Evolutionary conservation across 192 early-diverging fungal genomes (phyloP).

Genomic region (Entomortierella chlamydospora): DNA sequence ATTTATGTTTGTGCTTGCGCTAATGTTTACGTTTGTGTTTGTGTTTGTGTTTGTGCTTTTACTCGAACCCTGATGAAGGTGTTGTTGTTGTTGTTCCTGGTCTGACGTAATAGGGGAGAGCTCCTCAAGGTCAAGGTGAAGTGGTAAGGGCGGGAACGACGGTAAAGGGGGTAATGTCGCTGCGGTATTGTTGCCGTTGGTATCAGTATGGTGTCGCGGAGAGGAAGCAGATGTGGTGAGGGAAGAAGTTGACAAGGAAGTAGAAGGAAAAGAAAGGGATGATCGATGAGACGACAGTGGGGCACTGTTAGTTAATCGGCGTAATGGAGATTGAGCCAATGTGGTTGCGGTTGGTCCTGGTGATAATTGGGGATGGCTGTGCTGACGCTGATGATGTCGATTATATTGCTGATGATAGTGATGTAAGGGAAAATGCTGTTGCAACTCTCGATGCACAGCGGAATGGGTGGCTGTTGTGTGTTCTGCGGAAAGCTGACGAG

Average conservation of each 20-base stretch:
- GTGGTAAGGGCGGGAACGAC: slow-evolving; percentile 14
- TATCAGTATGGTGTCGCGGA: slow-evolving; percentile 18
- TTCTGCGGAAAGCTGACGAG: slow-evolving; percentile 10
- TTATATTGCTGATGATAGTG: slow-evolving; percentile 1
- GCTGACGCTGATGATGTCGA: slow-evolving; percentile 8
- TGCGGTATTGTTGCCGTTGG: slow-evolving; percentile 11
- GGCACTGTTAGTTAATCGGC: neutral
- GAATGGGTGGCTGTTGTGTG: neutral
- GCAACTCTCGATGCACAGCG: neutral
- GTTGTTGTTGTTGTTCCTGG: slow-evolving; percentile 4
- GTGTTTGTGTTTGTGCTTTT: neutral
- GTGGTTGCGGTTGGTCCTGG: slow-evolving; percentile 16
- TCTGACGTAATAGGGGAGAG: neutral
- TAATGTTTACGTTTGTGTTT: neutral
- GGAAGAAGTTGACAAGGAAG: neutral
- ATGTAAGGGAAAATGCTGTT: slow-evolving; percentile 3
- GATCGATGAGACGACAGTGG: neutral
- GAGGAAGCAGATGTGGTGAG: neutral
- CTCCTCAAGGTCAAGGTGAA: neutral
- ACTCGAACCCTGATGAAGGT: neutral
- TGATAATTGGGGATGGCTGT: slow-evolving; percentile 17
- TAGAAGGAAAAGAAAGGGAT: neutral
- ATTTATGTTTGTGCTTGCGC: neutral
- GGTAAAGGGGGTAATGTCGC: slow-evolving; percentile 25
- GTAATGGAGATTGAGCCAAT: slow-evolving; percentile 12